phyloP scores from a whole-genome alignment of 257 asterid genomes.

The Capsicum pubescens region DNA sequence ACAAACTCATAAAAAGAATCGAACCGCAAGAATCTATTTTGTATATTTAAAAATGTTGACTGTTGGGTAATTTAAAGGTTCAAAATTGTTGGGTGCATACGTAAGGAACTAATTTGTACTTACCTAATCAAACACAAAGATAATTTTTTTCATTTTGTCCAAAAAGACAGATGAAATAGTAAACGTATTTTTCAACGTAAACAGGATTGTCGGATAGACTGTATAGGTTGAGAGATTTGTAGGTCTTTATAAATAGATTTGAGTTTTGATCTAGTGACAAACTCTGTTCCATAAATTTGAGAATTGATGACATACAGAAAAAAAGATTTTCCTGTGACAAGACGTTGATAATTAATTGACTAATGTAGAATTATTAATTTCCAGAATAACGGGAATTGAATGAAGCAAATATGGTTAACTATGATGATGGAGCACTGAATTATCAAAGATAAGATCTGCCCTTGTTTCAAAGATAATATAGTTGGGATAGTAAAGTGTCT shows the following conservation, averaged over 20 bases:
- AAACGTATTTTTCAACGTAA: conserved; percentile 9
- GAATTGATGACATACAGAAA: neutral
- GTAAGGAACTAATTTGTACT: neutral
- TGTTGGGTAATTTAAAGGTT: neutral
- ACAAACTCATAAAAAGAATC: no score
- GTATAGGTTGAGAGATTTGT: neutral
- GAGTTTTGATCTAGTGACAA: neutral
- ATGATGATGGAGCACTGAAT: no score
- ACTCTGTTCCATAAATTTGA: neutral
- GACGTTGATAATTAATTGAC: neutral
- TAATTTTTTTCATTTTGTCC: neutral
- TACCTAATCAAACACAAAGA: neutral
- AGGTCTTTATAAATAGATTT: conserved; percentile 23
- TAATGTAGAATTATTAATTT: neutral
- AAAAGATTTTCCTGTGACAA: neutral
- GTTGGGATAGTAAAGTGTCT: no score
- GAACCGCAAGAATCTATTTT: no score
- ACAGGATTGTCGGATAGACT: neutral
- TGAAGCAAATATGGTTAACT: neutral
- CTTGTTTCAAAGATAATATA: no score
- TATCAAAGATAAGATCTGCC: no score
- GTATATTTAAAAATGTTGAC: neutral
- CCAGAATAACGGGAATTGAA: neutral
- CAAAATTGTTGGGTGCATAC: neutral
- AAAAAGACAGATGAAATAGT: neutral